A percentile compares a stretch with the other conserved stretches of the same genome.
Evolutionary conservation across 352 stramenopile species (phyloP).

Genomic region (Pythium rhizo-oryzae): DNA sequence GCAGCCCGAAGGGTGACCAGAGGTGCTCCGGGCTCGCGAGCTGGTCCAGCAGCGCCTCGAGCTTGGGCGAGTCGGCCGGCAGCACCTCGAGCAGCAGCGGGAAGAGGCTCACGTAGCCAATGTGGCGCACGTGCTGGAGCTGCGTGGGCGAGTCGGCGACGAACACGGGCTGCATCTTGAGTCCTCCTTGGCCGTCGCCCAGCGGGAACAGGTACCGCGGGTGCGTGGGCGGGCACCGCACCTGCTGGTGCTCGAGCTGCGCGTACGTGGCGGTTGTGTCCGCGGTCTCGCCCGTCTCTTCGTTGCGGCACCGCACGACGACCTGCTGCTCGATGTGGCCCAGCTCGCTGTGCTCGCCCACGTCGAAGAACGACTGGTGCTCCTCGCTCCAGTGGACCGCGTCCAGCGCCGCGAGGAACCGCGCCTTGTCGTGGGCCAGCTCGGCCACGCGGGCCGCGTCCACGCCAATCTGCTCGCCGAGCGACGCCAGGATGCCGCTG

Average conservation of each 20-base stretch:
- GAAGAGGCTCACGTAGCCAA: slow-evolving; percentile 91
- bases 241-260: slow-evolving; percentile 35
- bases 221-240: slow-evolving; percentile 61
- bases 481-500: slow-evolving; percentile 54
- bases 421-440: slow-evolving; percentile 18
- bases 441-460: not conserved
- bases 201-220: slow-evolving; percentile 78
- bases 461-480: slow-evolving; percentile 42
- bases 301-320: slow-evolving; percentile 67
- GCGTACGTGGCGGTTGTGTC: slow-evolving; percentile 45
- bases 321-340: slow-evolving; percentile 70
- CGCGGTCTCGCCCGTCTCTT: slow-evolving; percentile 38
- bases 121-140: slow-evolving; percentile 76
- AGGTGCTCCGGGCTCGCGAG: slow-evolving; percentile 68
- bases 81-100: slow-evolving; percentile 81
- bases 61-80: slow-evolving; percentile 61
- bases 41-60: slow-evolving; percentile 58
- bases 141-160: slow-evolving; percentile 48
- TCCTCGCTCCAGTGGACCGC: slow-evolving; percentile 74
- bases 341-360: slow-evolving; percentile 78
- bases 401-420: slow-evolving; percentile 53
- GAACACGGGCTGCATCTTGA: slow-evolving; percentile 78
- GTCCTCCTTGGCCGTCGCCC: slow-evolving; percentile 72
- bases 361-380: slow-evolving; percentile 74
- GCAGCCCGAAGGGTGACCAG: slow-evolving; percentile 79